phyloP scores from a whole-genome alignment of 352 stramenopile species.

The Pythium rhizo-oryzae region DNA sequence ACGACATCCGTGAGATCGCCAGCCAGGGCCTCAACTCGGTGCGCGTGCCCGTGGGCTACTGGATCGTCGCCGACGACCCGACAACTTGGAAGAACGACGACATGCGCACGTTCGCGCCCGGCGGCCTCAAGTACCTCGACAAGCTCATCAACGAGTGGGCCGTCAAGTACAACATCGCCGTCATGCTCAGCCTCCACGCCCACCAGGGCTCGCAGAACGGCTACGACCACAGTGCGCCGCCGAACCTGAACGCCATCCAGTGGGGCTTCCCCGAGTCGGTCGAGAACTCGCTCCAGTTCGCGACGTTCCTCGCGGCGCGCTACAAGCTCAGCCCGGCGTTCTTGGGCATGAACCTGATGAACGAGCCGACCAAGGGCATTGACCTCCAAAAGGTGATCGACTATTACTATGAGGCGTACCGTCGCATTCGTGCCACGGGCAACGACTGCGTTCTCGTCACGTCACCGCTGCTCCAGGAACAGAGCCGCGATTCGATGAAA shows the following conservation, averaged over 20 bases:
- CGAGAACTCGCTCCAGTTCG: slow-evolving; percentile 42
- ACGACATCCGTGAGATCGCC: slow-evolving; percentile 49
- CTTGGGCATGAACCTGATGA: slow-evolving; percentile 58
- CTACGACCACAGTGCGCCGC: slow-evolving; percentile 49
- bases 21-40: slow-evolving; percentile 36
- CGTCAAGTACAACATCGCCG: slow-evolving; percentile 52
- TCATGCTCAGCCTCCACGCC: slow-evolving; percentile 60
- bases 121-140: slow-evolving; percentile 52
- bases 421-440: slow-evolving; percentile 34
- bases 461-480: slow-evolving; percentile 44
- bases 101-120: slow-evolving; percentile 23
- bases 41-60: slow-evolving; percentile 50
- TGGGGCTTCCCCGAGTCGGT: slow-evolving; percentile 41
- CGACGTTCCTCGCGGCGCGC: slow-evolving; percentile 41
- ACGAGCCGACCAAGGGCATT: slow-evolving; percentile 39
- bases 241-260: background rate
- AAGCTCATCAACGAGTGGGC: slow-evolving; percentile 53
- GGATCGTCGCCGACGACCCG: slow-evolving; percentile 45
- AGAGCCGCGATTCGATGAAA: slow-evolving; percentile 28
- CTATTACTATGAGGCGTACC: slow-evolving; percentile 52
- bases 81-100: background rate
- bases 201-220: slow-evolving; percentile 66
- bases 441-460: slow-evolving; percentile 53
- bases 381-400: slow-evolving; percentile 25
- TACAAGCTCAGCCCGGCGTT: slow-evolving; percentile 56